Conservation (phyloP, 2,329 filamentous ascomycete species). For the Trichoderma sp. region DNA sequence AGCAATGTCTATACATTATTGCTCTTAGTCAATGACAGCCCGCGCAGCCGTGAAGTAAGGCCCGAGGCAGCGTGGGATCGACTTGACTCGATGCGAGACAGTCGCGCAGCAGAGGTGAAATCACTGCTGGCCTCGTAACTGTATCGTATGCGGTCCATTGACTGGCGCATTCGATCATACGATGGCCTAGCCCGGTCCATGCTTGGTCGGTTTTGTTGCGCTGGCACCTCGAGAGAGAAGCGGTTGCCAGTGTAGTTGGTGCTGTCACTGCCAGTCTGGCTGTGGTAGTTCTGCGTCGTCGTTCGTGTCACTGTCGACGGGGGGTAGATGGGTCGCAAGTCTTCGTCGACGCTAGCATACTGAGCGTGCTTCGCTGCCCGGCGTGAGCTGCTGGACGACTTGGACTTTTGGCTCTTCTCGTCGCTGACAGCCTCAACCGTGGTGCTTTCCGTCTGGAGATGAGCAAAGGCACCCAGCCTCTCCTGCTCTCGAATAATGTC, state of each 20-base stretch:
- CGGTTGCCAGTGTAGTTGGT: constrained; percentile 80
- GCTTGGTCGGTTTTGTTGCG: constrained; percentile 50
- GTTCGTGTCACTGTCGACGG: constrained; percentile 80
- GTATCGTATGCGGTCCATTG: constrained; percentile 80
- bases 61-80: constrained; percentile 46
- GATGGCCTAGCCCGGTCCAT: constrained; percentile 74
- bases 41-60: constrained; percentile 43
- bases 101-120: constrained; percentile 84
- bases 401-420: constrained; percentile 43
- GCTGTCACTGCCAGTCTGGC: constrained; percentile 90
- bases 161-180: constrained; percentile 83
- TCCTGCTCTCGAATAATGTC: constrained; percentile 96
- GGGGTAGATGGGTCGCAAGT: constrained; percentile 89
- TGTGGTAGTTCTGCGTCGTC: constrained; percentile 73
- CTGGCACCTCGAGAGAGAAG: constrained; percentile 48
- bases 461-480: constrained; percentile 76
- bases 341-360: constrained; percentile 74
- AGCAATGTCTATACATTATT: constrained; percentile 37
- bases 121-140: constrained; percentile 88
- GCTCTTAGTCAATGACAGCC: constrained; percentile 46
- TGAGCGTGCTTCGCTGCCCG: constrained; percentile 57
- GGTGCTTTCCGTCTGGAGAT: constrained; percentile 50
- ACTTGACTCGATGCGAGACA: constrained; percentile 79
- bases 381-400: constrained; percentile 61
- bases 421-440: constrained; percentile 43